Conservation (phyloP, 306 rosid genomes). For the Begonia loranthoides region DNA sequence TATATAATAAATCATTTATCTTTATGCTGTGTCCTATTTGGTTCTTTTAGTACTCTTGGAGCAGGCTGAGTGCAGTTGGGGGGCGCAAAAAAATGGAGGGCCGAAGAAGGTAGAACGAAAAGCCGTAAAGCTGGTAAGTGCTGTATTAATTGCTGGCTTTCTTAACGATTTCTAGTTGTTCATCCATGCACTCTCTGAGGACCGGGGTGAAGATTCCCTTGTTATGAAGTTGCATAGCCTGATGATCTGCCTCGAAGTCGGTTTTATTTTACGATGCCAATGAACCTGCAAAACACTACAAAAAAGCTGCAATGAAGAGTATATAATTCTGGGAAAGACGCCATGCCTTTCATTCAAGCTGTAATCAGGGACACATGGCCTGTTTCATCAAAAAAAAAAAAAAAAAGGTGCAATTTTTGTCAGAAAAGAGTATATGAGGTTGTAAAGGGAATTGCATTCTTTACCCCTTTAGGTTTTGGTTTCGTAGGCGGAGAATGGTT, state of each 20-base stretch:
- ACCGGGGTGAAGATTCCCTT: slow-evolving; percentile 3
- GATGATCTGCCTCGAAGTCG: too few species aligned
- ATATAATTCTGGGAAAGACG: too few species aligned
- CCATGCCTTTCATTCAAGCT: too few species aligned
- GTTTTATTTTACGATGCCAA: too few species aligned
- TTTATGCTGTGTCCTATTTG: slow-evolving; percentile 41
- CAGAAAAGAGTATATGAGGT: background rate
- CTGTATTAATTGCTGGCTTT: slow-evolving; percentile 21
- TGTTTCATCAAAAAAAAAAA: too few species aligned
- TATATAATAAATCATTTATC: slow-evolving; percentile 24
- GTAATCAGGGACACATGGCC: too few species aligned
- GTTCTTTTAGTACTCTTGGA: slow-evolving; percentile 25
- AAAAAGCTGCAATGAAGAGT: too few species aligned
- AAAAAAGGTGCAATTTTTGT: background rate
- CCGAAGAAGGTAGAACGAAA: background rate
- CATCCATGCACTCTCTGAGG: background rate
- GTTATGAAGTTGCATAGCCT: background rate
- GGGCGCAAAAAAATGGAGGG: slow-evolving; percentile 3
- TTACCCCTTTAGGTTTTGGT: background rate
- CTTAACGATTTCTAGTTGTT: slow-evolving; percentile 15
- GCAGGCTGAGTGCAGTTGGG: slow-evolving; percentile 29
- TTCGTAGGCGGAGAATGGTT: too few species aligned
- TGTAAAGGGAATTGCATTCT: background rate
- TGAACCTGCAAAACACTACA: too few species aligned
- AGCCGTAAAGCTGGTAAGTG: slow-evolving; percentile 23